Evolutionary conservation across 2,329 filamentous ascomycete species (phyloP).

Genomic region (Colletotrichum viniferum): DNA sequence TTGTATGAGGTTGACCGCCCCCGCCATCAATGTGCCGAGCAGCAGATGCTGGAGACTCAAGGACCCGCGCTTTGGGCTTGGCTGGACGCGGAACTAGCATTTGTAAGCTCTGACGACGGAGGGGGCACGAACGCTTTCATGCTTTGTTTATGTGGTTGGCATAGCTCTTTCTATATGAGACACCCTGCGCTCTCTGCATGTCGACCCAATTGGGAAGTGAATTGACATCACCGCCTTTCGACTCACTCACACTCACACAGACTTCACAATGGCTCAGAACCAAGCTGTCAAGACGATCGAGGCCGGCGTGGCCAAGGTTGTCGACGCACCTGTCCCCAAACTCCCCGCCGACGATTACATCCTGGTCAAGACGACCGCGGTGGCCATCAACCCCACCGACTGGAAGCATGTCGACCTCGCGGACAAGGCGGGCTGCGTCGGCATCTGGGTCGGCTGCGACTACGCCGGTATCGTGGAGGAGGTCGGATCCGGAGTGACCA

Average conservation of each 20-base stretch:
- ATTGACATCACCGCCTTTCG: not conserved
- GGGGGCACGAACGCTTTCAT: not conserved
- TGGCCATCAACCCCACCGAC: constrained; percentile 41
- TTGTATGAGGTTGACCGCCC: not conserved
- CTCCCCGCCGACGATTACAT: constrained; percentile 31
- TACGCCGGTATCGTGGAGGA: constrained; percentile 52
- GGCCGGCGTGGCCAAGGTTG: constrained; percentile 30
- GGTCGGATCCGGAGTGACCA: constrained; percentile 46
- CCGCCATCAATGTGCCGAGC: not conserved
- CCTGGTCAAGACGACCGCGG: constrained; percentile 38
- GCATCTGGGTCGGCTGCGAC: constrained; percentile 44
- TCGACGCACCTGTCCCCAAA: constrained; percentile 27
- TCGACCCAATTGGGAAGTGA: not conserved
- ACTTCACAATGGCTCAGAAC: constrained; percentile 17
- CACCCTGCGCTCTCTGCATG: not conserved
- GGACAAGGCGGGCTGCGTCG: constrained; percentile 20
- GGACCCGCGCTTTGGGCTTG: not conserved
- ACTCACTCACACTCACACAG: not conserved
- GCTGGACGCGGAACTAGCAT: not conserved
- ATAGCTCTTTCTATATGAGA: not conserved
- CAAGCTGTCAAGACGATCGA: constrained; percentile 20
- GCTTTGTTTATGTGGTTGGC: not conserved
- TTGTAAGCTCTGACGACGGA: constrained; percentile 17
- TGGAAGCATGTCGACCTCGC: constrained; percentile 36
- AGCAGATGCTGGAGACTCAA: not conserved